Evolutionary conservation across 768 basidiomycete genomes (phyloP).

Genomic region (Lepiota venenata): DNA sequence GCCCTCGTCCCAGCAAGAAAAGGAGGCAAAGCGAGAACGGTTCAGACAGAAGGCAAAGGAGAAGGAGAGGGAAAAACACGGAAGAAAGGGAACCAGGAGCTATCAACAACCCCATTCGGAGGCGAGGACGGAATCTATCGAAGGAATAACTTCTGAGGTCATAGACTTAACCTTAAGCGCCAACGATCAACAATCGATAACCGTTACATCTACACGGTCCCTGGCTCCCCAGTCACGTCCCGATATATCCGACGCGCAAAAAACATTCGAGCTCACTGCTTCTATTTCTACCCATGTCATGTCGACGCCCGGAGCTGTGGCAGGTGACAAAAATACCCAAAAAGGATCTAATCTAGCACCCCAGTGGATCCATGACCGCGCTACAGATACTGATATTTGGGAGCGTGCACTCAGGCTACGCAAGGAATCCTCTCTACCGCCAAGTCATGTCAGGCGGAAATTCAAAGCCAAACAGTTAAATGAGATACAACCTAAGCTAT

Average conservation of each 20-base stretch:
- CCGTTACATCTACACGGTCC: not conserved
- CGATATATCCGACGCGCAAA: not conserved
- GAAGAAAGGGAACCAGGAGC: not conserved
- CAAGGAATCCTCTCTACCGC: not conserved
- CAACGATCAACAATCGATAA: too few species aligned
- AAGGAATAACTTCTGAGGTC: conserved; percentile 1
- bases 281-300: not conserved
- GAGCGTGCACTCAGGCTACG: not conserved
- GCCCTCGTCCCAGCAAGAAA: not conserved
- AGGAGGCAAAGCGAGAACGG: not conserved
- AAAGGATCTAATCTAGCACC: conserved; percentile 15
- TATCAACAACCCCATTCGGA: not conserved
- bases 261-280: not conserved
- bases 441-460: conserved; percentile 1
- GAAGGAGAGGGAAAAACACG: conserved; percentile 7
- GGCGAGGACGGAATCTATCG: not conserved
- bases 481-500: not conserved
- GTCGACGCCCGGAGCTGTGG: not conserved
- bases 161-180: not conserved
- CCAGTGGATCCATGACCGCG: conserved; percentile 14
- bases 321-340: not conserved
- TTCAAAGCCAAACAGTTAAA: not conserved
- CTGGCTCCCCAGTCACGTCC: not conserved
- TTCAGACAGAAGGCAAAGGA: conserved; percentile 3
- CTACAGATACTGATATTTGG: conserved; percentile 2